Evolutionary conservation across 192 early-diverging fungal genomes (phyloP).

Genomic region (Cladochytrium replicatum): DNA sequence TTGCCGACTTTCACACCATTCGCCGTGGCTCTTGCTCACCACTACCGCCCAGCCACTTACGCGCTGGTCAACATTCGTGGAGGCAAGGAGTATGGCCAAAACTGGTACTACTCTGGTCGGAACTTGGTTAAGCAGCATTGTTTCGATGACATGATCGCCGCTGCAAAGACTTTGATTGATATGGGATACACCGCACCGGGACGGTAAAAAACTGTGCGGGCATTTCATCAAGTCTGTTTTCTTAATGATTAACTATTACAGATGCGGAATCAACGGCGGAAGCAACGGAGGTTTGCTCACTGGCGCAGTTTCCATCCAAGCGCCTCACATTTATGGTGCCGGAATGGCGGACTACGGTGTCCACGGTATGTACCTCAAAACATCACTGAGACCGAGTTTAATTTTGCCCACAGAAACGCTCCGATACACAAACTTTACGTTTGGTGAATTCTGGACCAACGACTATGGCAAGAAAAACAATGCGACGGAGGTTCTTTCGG

Average conservation of each 20-base stretch:
- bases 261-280: neutral
- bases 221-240: too few species aligned
- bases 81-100: neutral
- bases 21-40: slow-evolving; percentile 2
- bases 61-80: neutral
- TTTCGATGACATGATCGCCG: neutral
- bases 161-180: neutral
- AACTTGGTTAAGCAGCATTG: neutral
- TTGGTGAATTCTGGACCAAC: neutral
- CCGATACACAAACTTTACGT: neutral
- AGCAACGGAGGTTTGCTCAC: neutral
- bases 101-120: neutral
- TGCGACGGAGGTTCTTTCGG: neutral
- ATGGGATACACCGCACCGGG: neutral
- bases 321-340: neutral
- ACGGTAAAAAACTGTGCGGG: too few species aligned
- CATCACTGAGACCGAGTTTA: too few species aligned
- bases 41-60: too few species aligned
- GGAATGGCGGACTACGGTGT: neutral
- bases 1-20: slow-evolving; percentile 6
- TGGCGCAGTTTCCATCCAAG: neutral
- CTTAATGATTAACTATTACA: too few species aligned
- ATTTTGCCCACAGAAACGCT: neutral
- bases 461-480: neutral
- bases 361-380: too few species aligned